These are phyloP conservation scores for Nothophoma quercina DNA, from an alignment of 2,329 filamentous ascomycete genomes.

Conservation along the genomic window DNA sequence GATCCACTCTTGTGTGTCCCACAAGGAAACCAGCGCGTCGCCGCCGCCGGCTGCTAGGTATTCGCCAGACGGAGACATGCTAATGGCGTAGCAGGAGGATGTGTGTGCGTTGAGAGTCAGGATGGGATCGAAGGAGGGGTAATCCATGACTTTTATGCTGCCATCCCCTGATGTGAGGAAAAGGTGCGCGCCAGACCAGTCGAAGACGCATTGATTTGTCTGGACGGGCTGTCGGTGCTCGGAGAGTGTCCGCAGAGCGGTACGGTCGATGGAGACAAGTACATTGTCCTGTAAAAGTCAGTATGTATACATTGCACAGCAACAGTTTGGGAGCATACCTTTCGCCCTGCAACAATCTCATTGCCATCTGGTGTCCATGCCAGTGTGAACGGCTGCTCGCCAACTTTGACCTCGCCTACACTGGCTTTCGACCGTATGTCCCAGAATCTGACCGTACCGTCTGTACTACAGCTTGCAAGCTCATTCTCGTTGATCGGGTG, in stretches of 20 bases:
- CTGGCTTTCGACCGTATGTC: conserved; percentile 77
- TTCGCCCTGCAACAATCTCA: conserved; percentile 75
- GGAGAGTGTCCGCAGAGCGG: conserved; percentile 62
- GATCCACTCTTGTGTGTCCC: conserved; percentile 80
- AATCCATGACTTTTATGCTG: conserved; percentile 70
- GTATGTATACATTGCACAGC: not conserved
- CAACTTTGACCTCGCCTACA: conserved; percentile 70
- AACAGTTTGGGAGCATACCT: conserved; percentile 57
- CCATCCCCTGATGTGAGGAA: conserved; percentile 76
- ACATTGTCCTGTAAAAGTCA: conserved; percentile 63
- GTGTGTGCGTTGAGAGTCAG: conserved; percentile 75
- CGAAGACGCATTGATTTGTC: conserved; percentile 78
- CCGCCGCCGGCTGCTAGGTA: conserved; percentile 78
- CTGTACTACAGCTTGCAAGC: conserved; percentile 75
- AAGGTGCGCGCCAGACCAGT: conserved; percentile 74
- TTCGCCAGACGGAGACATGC: conserved; percentile 73
- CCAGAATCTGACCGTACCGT: conserved; percentile 81
- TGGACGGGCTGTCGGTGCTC: conserved; percentile 68
- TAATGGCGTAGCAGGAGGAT: conserved; percentile 72
- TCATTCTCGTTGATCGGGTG: conserved; percentile 80
- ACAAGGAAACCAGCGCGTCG: conserved; percentile 77
- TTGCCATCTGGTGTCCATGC: conserved; percentile 77
- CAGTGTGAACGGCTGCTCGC: conserved; percentile 72
- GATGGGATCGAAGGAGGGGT: conserved; percentile 55
- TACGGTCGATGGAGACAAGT: conserved; percentile 69